phyloP scores from a whole-genome alignment of 2,329 filamentous ascomycete genomes.

The Arthrobotrys iridis region DNA sequence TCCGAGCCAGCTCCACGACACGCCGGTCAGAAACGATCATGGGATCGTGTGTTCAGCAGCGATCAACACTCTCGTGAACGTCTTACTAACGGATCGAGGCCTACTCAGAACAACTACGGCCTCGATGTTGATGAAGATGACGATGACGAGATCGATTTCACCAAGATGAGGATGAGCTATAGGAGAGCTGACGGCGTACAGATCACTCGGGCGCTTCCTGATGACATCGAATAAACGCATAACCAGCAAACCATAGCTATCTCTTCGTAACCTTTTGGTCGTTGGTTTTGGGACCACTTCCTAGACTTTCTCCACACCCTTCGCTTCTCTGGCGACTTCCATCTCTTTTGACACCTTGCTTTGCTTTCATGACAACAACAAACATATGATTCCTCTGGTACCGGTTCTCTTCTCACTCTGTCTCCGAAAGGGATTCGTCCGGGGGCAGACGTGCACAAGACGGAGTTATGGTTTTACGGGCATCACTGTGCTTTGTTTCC shows the following conservation, averaged over 20 bases:
- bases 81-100: constrained; percentile 57
- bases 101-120: constrained; percentile 53
- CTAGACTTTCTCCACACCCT: constrained; percentile 10
- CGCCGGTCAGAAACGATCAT: constrained; percentile 57
- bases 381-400: constrained; percentile 36
- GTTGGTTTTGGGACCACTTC: neutral
- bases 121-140: constrained; percentile 55
- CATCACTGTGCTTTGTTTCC: constrained; percentile 52
- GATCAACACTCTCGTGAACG: constrained; percentile 57
- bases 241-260: neutral
- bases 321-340: constrained; percentile 6
- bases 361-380: constrained; percentile 52
- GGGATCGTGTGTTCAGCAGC: constrained; percentile 58
- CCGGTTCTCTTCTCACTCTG: constrained; percentile 35
- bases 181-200: constrained; percentile 58
- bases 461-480: constrained; percentile 54
- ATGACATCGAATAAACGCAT: constrained; percentile 53
- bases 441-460: constrained; percentile 7
- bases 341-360: constrained; percentile 11
- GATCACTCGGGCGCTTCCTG: constrained; percentile 57
- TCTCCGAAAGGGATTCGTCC: neutral
- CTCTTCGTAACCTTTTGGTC: neutral
- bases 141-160: constrained; percentile 58
- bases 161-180: constrained; percentile 58
- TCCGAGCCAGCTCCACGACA: constrained; percentile 53